Percentiles rank a stretch among this genome's conserved stretches.
phyloP scores from a whole-genome alignment of 768 basidiomycete genomes.

The Mycena rosella region DNA sequence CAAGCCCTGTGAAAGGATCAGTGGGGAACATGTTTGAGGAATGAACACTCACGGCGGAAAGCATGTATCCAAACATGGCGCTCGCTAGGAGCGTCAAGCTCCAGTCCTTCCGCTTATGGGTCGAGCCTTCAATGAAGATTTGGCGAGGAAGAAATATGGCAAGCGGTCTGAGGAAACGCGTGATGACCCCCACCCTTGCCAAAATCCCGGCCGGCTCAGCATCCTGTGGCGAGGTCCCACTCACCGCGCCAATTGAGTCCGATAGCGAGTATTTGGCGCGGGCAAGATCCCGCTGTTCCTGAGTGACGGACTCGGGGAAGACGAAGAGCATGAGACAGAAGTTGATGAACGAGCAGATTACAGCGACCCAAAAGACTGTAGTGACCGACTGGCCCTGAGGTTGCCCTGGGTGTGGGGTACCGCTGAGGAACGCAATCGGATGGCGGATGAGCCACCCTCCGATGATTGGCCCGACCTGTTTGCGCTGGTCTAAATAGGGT shows the following conservation, averaged over 20 bases:
- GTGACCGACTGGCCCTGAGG: conserved; percentile 51
- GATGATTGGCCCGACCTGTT: conserved; percentile 72
- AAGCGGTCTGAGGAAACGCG: conserved; percentile 67
- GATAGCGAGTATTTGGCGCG: conserved; percentile 5
- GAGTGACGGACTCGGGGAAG: conserved; percentile 72
- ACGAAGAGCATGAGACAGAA: conserved; percentile 77
- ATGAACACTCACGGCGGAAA: conserved; percentile 68
- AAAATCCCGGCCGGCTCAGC: background rate
- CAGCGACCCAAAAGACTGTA: conserved; percentile 62
- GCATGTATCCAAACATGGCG: conserved; percentile 70
- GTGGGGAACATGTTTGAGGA: conserved; percentile 2
- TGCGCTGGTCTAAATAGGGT: background rate
- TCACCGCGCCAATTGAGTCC: conserved; percentile 2
- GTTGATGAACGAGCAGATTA: conserved; percentile 59
- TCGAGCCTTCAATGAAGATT: conserved; percentile 55
- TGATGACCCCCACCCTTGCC: conserved; percentile 45
- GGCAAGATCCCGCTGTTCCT: conserved; percentile 55
- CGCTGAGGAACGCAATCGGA: conserved; percentile 44
- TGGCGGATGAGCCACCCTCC: conserved; percentile 67
- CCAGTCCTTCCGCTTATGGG: conserved; percentile 75
- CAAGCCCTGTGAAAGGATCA: conserved; percentile 62
- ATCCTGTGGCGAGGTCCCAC: background rate
- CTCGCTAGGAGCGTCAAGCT: conserved; percentile 79
- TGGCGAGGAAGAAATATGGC: conserved; percentile 75
- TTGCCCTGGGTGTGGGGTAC: conserved; percentile 19